Evolutionary conservation across 2,329 filamentous ascomycete species (phyloP).

Genomic region (Curvularia sp.): DNA sequence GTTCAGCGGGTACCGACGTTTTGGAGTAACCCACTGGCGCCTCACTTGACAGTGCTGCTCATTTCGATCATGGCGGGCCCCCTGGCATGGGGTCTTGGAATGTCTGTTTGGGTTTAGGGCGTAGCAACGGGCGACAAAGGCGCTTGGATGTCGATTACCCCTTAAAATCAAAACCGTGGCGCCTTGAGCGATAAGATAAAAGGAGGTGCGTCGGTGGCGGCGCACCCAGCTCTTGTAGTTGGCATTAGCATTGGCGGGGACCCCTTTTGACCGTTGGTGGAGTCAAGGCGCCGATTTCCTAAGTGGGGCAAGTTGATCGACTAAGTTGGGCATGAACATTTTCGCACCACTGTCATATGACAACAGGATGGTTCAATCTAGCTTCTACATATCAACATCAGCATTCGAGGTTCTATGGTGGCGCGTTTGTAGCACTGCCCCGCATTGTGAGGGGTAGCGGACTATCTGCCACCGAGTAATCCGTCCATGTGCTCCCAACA

Average conservation of each 20-base stretch:
- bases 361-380: neutral
- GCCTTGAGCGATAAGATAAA: neutral
- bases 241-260: neutral
- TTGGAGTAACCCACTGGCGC: neutral
- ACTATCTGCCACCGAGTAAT: slow-evolving; percentile 28
- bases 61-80: neutral
- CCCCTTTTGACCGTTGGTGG: slow-evolving; percentile 1
- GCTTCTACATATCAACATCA: neutral
- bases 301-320: neutral
- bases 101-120: neutral
- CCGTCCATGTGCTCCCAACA: slow-evolving; percentile 28
- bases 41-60: slow-evolving; percentile 1
- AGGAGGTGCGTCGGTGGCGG: neutral
- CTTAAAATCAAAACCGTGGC: neutral
- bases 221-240: slow-evolving; percentile 2
- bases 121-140: neutral
- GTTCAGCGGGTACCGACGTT: neutral
- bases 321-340: neutral
- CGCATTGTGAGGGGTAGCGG: slow-evolving; percentile 26
- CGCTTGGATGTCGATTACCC: neutral
- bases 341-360: slow-evolving; percentile 6
- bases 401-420: neutral
- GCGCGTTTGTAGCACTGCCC: slow-evolving; percentile 12
- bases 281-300: neutral
- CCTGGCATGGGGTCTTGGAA: slow-evolving; percentile 5